These are phyloP conservation scores for Thinopyrum elongatum DNA, from an alignment of 176 grass and related monocot genomes.

Conservation along the genomic window DNA sequence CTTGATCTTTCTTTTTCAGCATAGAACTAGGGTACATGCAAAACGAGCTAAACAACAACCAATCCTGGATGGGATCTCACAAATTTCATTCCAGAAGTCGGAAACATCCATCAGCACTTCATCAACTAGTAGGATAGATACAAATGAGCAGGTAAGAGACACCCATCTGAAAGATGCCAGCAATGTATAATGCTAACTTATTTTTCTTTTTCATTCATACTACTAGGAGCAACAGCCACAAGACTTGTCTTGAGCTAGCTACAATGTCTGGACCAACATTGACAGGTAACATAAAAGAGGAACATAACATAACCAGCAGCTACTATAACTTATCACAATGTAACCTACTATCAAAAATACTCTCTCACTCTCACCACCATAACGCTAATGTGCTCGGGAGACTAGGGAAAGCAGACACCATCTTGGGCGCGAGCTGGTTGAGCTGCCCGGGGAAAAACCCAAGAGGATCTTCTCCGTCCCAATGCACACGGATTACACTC, in stretches of 20 bases:
- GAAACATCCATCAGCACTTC: background rate
- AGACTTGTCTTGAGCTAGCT: slow-evolving; percentile 23
- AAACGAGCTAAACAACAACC: background rate
- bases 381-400: slow-evolving; percentile 23
- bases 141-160: background rate
- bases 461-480: slow-evolving; percentile 20
- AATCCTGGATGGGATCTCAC: background rate
- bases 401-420: background rate
- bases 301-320: background rate
- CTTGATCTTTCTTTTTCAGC: background rate
- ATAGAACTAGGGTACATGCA: background rate
- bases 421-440: slow-evolving; percentile 32
- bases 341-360: slow-evolving; percentile 61
- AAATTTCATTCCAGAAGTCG: background rate
- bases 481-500: slow-evolving; percentile 14
- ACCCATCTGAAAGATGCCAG: background rate
- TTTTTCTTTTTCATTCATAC: slow-evolving; percentile 37
- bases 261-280: slow-evolving; percentile 41
- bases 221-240: slow-evolving; percentile 13
- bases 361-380: background rate
- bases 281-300: background rate
- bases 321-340: slow-evolving; percentile 33
- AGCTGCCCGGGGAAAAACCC: slow-evolving; percentile 61
- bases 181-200: background rate
- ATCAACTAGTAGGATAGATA: background rate